Base-by-base conservation (phyloP, 495 filamentous ascomycete species). In the Daldinia decipiens region DNA sequence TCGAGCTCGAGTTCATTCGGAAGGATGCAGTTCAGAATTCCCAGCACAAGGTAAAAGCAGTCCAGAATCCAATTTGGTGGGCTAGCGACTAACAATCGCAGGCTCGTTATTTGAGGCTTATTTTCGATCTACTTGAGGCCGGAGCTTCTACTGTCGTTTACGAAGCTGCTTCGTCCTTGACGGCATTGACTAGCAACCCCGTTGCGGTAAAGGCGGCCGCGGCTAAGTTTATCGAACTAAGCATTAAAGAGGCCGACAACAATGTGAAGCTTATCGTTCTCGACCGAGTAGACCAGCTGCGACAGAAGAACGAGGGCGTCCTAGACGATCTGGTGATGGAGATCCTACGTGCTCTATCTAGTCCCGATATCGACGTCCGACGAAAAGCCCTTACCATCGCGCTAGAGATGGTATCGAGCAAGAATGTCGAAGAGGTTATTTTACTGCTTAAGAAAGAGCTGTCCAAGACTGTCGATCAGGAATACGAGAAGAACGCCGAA, bases 211-310 rank as follows among this genome's bases (percentile, higher is more conserved):
- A 98, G 79, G 96, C 96, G 43, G 95, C 96, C 15, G 96, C 96
- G 4, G 85, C 86, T 54, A 99, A 99, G 77, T 95, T 98, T 78
- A 97, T 97, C 62, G 96, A 99, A 77, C 88, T 99, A 1, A 91
- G 91, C 69, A 98, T 99, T 75, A 95, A 94, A 80, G 95, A 98
- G 79, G 91, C 95, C 3, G 95, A 99, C 77, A 99, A 99, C 83
- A 99, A 99, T 75, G 96, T 99, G 63, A 99, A 98, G 82, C 89
- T 98, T 31, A 98, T 99, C 73, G 96, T 98, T 19, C 84, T 99
- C 45, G 96, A 98, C 71, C 92, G 94, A 40, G 95, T 99, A 31
- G 92, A 98, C 75, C 91, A 96, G 71, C 83, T 99, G 58, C 87
- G 96, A 68, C 88, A 92, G 74, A 92, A 93, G 80, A 98, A 98